Percentiles rank a stretch among this genome's conserved stretches.
Evolutionary conservation across 2,329 filamentous ascomycete species (phyloP).

Genomic region (Colletotrichum filicis): DNA sequence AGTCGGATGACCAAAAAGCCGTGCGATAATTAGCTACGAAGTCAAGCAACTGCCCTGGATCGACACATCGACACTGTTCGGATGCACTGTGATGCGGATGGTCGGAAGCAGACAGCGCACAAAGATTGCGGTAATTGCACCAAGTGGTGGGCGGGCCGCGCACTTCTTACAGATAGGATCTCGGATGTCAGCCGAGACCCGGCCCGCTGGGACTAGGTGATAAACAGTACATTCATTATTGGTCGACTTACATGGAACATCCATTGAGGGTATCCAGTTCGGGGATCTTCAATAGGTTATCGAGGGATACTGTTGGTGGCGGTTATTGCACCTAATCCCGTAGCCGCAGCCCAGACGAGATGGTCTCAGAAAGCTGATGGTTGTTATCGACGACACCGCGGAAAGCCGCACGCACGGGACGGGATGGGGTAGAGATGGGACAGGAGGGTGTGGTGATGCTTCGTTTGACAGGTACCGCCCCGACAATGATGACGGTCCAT

Average conservation of each 20-base stretch:
- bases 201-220: slow-evolving; percentile 3
- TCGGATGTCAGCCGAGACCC: slow-evolving; percentile 27
- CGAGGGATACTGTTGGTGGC: not conserved
- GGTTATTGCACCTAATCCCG: not conserved
- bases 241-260: not conserved
- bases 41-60: not conserved
- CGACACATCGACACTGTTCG: slow-evolving; percentile 20
- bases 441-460: slow-evolving; percentile 17
- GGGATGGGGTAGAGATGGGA: slow-evolving; percentile 11
- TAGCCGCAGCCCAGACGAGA: not conserved
- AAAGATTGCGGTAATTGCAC: slow-evolving; percentile 23
- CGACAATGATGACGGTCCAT: not conserved
- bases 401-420: slow-evolving; percentile 16
- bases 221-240: slow-evolving; percentile 12
- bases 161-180: slow-evolving; percentile 22
- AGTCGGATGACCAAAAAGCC: not conserved
- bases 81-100: slow-evolving; percentile 30
- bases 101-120: not conserved
- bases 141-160: slow-evolving; percentile 17
- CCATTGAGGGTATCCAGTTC: not conserved
- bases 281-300: not conserved
- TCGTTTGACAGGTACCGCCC: not conserved
- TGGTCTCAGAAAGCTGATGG: not conserved
- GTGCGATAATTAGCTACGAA: not conserved
- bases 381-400: slow-evolving; percentile 24